Evolutionary conservation across 2,329 filamentous ascomycete genomes (phyloP), one percentile per base, ranked within the genome.

Genomic region (Fusarium sp.): DNA sequence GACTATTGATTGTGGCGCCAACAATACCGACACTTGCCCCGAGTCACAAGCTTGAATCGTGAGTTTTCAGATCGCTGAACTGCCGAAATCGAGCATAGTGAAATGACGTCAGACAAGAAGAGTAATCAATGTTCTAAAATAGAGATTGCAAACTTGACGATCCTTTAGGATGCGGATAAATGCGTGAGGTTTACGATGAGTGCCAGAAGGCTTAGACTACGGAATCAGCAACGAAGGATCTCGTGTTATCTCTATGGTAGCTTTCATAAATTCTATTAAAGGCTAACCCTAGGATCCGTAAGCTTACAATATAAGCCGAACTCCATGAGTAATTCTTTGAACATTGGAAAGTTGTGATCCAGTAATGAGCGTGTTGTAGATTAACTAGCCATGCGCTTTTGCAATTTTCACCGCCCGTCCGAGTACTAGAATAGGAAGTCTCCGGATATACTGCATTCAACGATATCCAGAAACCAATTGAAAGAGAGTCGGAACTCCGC

Each of bases 221-320:
- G 26, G 26, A 14, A 30, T 30, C 14, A 2, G 18, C 23, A 53
- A 18, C 26, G 10, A 30, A 30, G 7, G 14, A 14, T 12, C 33
- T 6, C 40, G 15, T 27, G 10, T 6, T 3, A 1, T 27, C 40
- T 3, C 4, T 13, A 4, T 30, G 11, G 30, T 30, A 20, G 26
- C 17, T 6, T 4, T 5, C 1, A 15, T 17, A 37, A 30, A 15
- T 15, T 9, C 1, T 5, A 1, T 12, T 27, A 12, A 2, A 38
- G 17, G 17, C 13, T 17, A n/a, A n/a, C 2, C 15, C 3, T 2
- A n/a, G 2, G 5, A 3, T 5, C 20, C n/a, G 4, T 17, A 4
- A 13, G 23, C 23, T 32, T 10, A 35, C 12, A 11, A 35, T 2
- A 11, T 35, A 26, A 35, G 48, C 20, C 6, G 20, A 35, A n/a